Evolutionary conservation across 768 basidiomycete species (phyloP).

Genomic region (Trametopsis cervina): DNA sequence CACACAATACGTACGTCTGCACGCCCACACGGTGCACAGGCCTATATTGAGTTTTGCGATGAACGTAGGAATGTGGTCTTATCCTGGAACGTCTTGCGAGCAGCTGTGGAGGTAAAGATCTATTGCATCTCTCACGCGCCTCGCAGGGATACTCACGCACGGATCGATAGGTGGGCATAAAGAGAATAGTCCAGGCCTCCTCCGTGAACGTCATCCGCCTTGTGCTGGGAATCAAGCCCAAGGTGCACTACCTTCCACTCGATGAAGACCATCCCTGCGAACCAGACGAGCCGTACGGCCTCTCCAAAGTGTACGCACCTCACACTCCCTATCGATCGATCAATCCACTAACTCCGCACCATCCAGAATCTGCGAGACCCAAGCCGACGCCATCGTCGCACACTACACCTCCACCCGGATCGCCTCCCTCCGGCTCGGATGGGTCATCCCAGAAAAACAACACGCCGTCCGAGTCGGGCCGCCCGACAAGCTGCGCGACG

Average conservation of each 20-base stretch:
- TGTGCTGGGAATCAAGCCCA: slow-evolving; percentile 36
- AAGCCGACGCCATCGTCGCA: slow-evolving; percentile 60
- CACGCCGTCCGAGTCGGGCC: slow-evolving; percentile 21
- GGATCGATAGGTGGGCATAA: slow-evolving; percentile 44
- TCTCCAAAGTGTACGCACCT: slow-evolving; percentile 54
- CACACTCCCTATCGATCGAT: neutral
- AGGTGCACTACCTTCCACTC: slow-evolving; percentile 59
- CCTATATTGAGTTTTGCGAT: neutral
- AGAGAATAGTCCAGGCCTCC: slow-evolving; percentile 56
- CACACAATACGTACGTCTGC: slow-evolving; percentile 53
- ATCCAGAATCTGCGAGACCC: slow-evolving; percentile 54
- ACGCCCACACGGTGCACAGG: neutral
- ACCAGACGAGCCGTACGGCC: slow-evolving; percentile 66
- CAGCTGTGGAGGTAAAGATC: slow-evolving; percentile 49
- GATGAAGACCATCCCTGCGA: slow-evolving; percentile 56
- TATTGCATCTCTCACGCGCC: neutral
- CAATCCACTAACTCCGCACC: slow-evolving; percentile 5
- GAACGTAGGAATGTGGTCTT: slow-evolving; percentile 54
- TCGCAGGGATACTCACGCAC: too few relatives aligned
- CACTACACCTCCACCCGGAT: slow-evolving; percentile 53
- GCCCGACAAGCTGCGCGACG: slow-evolving; percentile 27
- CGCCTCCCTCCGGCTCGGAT: slow-evolving; percentile 62
- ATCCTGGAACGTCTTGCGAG: slow-evolving; percentile 62
- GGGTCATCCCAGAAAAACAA: slow-evolving; percentile 37
- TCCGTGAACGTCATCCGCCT: slow-evolving; percentile 54